Percentiles rank a stretch among this genome's conserved stretches.
Evolutionary conservation across 148 eudicot species (phyloP).

Genomic region (Fagopyrum homotropicum): DNA sequence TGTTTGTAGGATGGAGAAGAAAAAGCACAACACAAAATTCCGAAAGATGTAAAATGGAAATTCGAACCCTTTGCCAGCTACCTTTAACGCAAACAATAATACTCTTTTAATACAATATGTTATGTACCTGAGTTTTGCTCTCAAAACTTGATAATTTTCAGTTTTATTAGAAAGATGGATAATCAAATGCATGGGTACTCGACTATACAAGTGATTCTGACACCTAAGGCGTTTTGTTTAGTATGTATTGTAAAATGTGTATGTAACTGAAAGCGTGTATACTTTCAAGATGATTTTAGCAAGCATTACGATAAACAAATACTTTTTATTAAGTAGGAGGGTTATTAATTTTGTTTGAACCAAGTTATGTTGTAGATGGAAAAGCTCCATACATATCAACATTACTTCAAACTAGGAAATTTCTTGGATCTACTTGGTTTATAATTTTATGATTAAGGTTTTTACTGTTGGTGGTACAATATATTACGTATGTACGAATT

Average conservation of each 20-base stretch:
- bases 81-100: not conserved
- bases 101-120: not conserved
- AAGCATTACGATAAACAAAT: not conserved
- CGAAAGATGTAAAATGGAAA: slow-evolving; percentile 6
- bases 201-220: not conserved
- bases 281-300: not conserved
- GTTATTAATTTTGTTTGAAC: not conserved
- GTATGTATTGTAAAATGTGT: not conserved
- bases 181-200: not conserved
- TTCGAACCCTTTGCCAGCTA: not conserved
- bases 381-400: not conserved
- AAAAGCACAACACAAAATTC: not conserved
- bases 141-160: not conserved
- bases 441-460: not conserved
- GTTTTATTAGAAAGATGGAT: not conserved
- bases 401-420: not conserved
- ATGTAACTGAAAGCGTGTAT: not conserved
- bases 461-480: no score
- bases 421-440: not conserved
- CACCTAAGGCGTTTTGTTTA: not conserved
- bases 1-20: slow-evolving; percentile 15
- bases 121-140: not conserved
- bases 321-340: not conserved
- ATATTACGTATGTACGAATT: not conserved
- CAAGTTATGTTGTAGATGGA: not conserved